These are phyloP conservation scores for Pseudocercospora macadamiae DNA, from an alignment of 2,329 filamentous ascomycete species.

Conservation along the genomic window DNA sequence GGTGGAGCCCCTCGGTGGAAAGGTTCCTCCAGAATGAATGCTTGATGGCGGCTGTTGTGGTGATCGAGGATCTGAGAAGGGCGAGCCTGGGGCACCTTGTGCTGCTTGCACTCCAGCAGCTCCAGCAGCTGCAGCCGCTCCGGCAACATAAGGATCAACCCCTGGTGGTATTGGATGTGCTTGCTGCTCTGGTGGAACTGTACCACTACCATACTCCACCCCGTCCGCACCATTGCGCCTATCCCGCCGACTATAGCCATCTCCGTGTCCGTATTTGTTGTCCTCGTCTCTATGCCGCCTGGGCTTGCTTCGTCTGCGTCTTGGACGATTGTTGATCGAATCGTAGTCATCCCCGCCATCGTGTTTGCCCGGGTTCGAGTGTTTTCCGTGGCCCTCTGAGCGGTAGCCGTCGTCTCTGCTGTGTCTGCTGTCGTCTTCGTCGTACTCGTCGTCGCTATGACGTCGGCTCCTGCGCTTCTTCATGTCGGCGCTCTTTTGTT, in stretches of 20 bases:
- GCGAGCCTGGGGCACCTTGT: constrained; percentile 13
- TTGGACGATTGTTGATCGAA: constrained; percentile 28
- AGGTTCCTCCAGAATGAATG: constrained; percentile 12
- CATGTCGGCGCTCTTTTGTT: constrained; percentile 18
- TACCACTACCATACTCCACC: constrained; percentile 22
- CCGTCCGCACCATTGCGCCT: constrained; percentile 10
- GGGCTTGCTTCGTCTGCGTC: constrained; percentile 22
- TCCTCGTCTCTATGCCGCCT: constrained; percentile 29
- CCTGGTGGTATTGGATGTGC: constrained; percentile 6
- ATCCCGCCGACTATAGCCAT: constrained; percentile 22
- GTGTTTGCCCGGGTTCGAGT: constrained; percentile 17
- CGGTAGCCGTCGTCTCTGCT: constrained; percentile 27
- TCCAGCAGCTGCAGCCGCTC: constrained; percentile 15
- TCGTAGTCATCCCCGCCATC: constrained; percentile 34
- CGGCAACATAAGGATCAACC: constrained; percentile 18
- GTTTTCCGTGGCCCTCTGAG: constrained; percentile 21
- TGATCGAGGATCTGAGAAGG: constrained; percentile 16
- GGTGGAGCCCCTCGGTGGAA: constrained; percentile 22
- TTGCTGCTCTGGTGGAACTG: constrained; percentile 18
- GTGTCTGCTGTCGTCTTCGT: constrained; percentile 26
- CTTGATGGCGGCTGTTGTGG: constrained; percentile 13
- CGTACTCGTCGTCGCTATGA: constrained; percentile 33
- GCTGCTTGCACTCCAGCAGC: constrained; percentile 13
- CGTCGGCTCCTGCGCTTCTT: constrained; percentile 28
- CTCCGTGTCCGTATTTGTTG: constrained; percentile 29